Evolutionary conservation across 1,284 basidiomycete species (phyloP), one percentile per base, ranked within the genome.

Genomic region (Laetiporus sulphureus): DNA sequence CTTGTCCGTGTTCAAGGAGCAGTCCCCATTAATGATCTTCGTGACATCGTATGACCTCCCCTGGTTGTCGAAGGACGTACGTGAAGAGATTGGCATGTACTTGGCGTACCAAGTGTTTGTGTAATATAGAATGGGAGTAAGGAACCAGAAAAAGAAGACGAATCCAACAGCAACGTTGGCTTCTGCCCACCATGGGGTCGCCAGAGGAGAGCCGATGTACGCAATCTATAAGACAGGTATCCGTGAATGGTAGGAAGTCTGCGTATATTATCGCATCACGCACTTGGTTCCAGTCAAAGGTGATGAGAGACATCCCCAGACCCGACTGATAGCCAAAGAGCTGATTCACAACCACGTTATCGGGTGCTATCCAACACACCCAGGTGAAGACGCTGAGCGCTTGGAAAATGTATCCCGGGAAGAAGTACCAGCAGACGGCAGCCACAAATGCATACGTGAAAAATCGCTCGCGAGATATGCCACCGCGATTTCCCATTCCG

Each of bases 301-400:
- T 67, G 22, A 66, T 58, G 35, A 67, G 51, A 5, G 65, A 72
- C 81, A 96, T 87, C 3, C 93, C 92, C 44, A 91, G 66, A 21
- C 88, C 88, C 21, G 70, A 72, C 46, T 68, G 69, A 18, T 78
- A 77, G 20, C 92, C 92, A 57, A 95, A 93, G 16, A 94, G 67
- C 21, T 78, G 69, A 62, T 96, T 95, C 50, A 95, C 78, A 36
- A 80, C 77, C 24, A 83, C 57, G 53, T 75, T 75, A 31, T 69
- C 58, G 3, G 74, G 74, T 22, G 64, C 71, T 45, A 79, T 76
- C 79, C 79, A 83, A 56, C 76, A 78, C 16, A 77, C 64, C 69
- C 75, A 82, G 42, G 69, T 73, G 57, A 77, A 77, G 41, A 61
- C 60, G 13, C 57, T 58, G 18, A 69, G 59, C 1, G 61, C 63